These are phyloP conservation scores for Ascochyta pisi DNA, from an alignment of 2,329 filamentous ascomycete genomes.

Conservation along the genomic window DNA sequence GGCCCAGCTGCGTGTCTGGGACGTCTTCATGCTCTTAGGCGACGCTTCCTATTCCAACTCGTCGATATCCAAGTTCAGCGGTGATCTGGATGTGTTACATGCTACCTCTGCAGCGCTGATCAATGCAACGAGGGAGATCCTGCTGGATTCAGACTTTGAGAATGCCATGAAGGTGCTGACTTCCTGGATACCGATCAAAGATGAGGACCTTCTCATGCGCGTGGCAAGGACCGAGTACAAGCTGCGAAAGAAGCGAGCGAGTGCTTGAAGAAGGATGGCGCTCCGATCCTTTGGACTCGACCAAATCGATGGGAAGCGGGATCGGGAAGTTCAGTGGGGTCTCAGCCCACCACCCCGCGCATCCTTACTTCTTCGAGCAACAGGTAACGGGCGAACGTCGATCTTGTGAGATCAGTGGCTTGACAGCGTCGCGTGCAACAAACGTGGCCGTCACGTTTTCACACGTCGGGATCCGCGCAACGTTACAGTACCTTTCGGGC, in stretches of 20 bases:
- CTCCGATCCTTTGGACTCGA: conserved; percentile 17
- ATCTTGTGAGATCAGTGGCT: conserved; percentile 47
- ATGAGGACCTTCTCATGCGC: conserved; percentile 91
- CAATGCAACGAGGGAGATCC: conserved; percentile 84
- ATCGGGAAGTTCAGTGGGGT: conserved; percentile 20
- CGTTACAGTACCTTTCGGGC: conserved; percentile 19
- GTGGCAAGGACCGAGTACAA: conserved; percentile 90
- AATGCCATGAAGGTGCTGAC: conserved; percentile 98
- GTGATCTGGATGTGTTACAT: conserved; percentile 85
- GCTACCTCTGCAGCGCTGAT: conserved; percentile 89
- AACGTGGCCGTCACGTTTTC: conserved; percentile 45
- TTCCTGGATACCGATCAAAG: conserved; percentile 90
- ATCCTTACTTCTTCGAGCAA: conserved; percentile 39
- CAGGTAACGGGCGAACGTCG: conserved; percentile 29
- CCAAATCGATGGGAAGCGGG: conserved; percentile 20
- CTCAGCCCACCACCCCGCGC: conserved; percentile 6
- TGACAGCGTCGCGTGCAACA: conserved; percentile 36
- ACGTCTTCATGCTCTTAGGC: conserved; percentile 94
- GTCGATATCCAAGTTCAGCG: conserved; percentile 51
- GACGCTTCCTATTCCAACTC: conserved; percentile 63
- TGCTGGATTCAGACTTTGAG: conserved; percentile 94
- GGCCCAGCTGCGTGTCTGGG: conserved; percentile 94
- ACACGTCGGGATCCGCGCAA: conserved; percentile 18
- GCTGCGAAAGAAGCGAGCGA: conserved; percentile 61
- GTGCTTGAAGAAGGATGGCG: conserved; percentile 30